These are phyloP conservation scores for Podila verticillata DNA, from an alignment of 192 early-diverging fungal species.

Conservation along the genomic window DNA sequence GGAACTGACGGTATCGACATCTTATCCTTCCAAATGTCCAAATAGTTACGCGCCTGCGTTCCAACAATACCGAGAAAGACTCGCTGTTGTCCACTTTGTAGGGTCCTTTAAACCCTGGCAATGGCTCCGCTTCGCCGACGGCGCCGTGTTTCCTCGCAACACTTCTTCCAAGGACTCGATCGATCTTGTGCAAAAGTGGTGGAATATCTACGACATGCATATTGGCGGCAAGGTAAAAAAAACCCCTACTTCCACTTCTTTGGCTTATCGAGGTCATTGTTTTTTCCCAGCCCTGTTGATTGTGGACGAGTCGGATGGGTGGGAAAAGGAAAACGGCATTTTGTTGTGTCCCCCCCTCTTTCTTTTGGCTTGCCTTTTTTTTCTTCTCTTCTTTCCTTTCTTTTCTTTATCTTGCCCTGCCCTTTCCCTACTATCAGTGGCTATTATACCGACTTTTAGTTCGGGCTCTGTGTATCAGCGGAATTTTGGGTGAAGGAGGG, in stretches of 20 bases:
- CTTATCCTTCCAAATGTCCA: not conserved
- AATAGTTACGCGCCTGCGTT: slow-evolving; percentile 80
- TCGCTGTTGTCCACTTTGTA: slow-evolving; percentile 91
- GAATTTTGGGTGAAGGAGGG: slow-evolving; percentile 2
- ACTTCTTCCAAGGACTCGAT: slow-evolving; percentile 62
- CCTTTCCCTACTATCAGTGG: slow-evolving; percentile 22
- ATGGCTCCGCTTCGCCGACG: slow-evolving; percentile 72
- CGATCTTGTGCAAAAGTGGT: slow-evolving; percentile 74
- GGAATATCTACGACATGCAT: slow-evolving; percentile 73
- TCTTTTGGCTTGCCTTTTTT: not conserved
- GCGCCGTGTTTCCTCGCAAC: slow-evolving; percentile 57
- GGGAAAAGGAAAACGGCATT: not conserved
- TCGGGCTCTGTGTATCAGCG: slow-evolving; percentile 12
- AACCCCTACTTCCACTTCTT: too few species aligned
- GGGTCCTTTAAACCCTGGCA: slow-evolving; percentile 92
- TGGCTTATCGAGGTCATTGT: too few species aligned
- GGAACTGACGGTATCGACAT: too few species aligned
- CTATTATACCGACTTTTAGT: slow-evolving; percentile 27
- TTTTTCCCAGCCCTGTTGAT: slow-evolving; percentile 6
- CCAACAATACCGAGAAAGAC: slow-evolving; percentile 72
- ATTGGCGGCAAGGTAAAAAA: slow-evolving; percentile 57
- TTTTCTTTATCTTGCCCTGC: not conserved
- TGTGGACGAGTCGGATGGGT: not conserved
- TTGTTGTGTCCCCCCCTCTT: not conserved
- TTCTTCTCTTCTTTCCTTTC: not conserved